Evolutionary conservation across 768 basidiomycete genomes (phyloP).

Genomic region (Leccinum boreale): DNA sequence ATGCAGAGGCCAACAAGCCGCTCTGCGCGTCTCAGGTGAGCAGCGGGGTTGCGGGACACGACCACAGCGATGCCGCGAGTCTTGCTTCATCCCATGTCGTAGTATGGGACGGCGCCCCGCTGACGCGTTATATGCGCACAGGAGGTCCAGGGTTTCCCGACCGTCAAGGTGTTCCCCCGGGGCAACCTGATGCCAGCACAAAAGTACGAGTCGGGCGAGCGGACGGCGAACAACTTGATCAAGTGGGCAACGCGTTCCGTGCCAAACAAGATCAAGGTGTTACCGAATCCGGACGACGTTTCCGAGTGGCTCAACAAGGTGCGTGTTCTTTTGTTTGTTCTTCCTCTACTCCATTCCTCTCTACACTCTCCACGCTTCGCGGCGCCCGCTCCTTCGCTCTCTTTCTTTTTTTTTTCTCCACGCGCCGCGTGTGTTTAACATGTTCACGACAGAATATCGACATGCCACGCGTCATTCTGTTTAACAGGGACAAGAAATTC

Average conservation of each 20-base stretch:
- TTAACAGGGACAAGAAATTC: conserved; percentile 72
- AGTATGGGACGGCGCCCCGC: background rate
- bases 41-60: background rate
- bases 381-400: background rate
- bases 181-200: conserved; percentile 62
- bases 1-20: conserved; percentile 73
- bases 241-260: conserved; percentile 74
- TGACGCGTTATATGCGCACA: conserved; percentile 18
- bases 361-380: background rate
- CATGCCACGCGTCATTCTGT: conserved; percentile 57
- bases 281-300: conserved; percentile 56
- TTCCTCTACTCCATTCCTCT: background rate
- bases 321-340: conserved; percentile 13
- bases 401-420: background rate
- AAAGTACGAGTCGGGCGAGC: conserved; percentile 63
- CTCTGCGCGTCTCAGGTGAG: conserved; percentile 76
- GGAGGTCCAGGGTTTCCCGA: conserved; percentile 90
- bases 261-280: conserved; percentile 64
- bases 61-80: background rate
- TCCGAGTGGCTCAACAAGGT: conserved; percentile 70
- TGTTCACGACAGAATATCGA: conserved; percentile 33
- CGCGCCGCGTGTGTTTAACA: background rate
- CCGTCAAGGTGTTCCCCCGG: conserved; percentile 86
- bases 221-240: conserved; percentile 69
- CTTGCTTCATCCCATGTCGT: too few relatives aligned